Percentiles rank a stretch among this genome's conserved stretches.
These are phyloP conservation scores for Yarrowia osloensis DNA, from an alignment of 805 yeast species.

Conservation along the genomic window DNA sequence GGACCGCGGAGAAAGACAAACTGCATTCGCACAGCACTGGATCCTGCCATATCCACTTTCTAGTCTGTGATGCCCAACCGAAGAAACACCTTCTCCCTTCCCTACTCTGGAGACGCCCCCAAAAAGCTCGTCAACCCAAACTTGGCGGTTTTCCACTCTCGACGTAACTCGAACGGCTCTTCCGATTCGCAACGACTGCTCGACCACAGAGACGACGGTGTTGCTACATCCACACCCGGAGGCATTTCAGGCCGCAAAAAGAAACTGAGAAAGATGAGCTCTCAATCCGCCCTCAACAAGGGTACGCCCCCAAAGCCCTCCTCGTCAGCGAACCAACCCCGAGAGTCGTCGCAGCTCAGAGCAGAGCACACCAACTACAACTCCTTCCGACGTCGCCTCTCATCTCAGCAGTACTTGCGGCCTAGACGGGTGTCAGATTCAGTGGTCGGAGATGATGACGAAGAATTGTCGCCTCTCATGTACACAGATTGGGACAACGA, in stretches of 20 bases:
- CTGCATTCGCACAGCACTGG: neutral
- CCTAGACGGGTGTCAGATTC: conserved; percentile 17
- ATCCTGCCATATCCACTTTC: neutral
- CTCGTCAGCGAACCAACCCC: neutral
- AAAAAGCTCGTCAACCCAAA: conserved; percentile 22
- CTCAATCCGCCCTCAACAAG: neutral
- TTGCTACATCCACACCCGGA: neutral
- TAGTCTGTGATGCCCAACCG: conserved; percentile 10
- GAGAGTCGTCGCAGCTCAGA: conserved; percentile 4
- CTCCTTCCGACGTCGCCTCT: conserved; percentile 22
- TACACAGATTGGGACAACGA: conserved; percentile 20
- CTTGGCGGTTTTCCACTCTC: conserved; percentile 9
- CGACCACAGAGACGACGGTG: conserved; percentile 20
- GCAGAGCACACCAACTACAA: conserved; percentile 26
- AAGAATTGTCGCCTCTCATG: conserved; percentile 17
- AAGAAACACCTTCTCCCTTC: conserved; percentile 25
- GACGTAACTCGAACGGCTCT: conserved; percentile 26
- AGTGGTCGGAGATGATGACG: conserved; percentile 5
- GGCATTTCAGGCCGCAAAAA: conserved; percentile 2
- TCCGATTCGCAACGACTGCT: conserved; percentile 23
- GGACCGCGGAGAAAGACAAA: neutral
- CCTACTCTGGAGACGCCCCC: conserved; percentile 24
- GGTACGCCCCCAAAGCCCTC: conserved; percentile 6
- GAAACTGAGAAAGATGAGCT: conserved; percentile 6
- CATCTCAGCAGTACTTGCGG: conserved; percentile 6